phyloP scores from a whole-genome alignment of 768 basidiomycete genomes.

The Arthromyces matolae region DNA sequence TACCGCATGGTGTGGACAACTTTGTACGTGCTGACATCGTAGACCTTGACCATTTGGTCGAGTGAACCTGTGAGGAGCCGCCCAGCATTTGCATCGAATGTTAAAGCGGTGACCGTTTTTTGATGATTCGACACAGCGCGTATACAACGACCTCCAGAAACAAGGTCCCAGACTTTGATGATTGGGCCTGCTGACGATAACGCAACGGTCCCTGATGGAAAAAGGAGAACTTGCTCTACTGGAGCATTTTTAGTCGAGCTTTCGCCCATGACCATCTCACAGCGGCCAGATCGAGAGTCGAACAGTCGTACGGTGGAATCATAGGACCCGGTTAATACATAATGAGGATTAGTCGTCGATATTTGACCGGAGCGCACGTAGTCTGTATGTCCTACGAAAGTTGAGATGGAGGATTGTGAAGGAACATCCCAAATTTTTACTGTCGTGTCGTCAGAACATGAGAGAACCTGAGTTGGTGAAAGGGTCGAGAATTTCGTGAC shows the following conservation, averaged over 20 bases:
- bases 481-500: slow-evolving; percentile 87
- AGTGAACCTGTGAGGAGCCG: slow-evolving; percentile 86
- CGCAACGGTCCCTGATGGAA: slow-evolving; percentile 83
- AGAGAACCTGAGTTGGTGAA: slow-evolving; percentile 79
- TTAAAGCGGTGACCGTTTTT: slow-evolving; percentile 89
- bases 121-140: slow-evolving; percentile 96
- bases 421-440: slow-evolving; percentile 95
- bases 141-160: slow-evolving; percentile 85
- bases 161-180: slow-evolving; percentile 91
- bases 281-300: slow-evolving; percentile 79
- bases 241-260: slow-evolving; percentile 47
- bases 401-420: slow-evolving; percentile 72
- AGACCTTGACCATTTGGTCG: slow-evolving; percentile 98
- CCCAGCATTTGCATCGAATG: slow-evolving; percentile 73
- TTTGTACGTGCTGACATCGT: slow-evolving; percentile 90
- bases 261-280: slow-evolving; percentile 78
- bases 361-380: slow-evolving; percentile 94
- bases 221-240: slow-evolving; percentile 90
- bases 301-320: slow-evolving; percentile 88
- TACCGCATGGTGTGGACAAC: slow-evolving; percentile 99
- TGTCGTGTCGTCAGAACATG: slow-evolving; percentile 95
- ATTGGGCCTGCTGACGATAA: slow-evolving; percentile 90
- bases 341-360: slow-evolving; percentile 74
- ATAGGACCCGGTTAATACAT: slow-evolving; percentile 92
- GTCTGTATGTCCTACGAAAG: slow-evolving; percentile 86